These are phyloP conservation scores for Gomphus sp. DNA, from an alignment of 1,284 basidiomycete genomes.

Conservation along the genomic window DNA sequence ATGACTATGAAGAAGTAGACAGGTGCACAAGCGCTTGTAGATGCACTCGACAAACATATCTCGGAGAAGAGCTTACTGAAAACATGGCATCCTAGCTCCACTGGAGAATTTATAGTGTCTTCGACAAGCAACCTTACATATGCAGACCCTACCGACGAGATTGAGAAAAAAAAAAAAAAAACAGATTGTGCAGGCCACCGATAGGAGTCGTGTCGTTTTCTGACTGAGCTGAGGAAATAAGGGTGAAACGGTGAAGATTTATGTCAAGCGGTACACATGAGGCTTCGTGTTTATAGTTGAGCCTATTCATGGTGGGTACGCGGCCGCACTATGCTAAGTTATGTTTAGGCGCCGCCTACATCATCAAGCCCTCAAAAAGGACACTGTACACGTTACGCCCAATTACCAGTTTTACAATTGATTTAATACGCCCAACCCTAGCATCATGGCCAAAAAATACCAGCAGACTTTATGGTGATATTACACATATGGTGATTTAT, in stretches of 20 bases:
- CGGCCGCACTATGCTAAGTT: too few relatives aligned
- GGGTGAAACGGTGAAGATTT: conserved; percentile 91
- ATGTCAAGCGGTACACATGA: conserved; percentile 82
- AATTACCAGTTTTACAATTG: too few relatives aligned
- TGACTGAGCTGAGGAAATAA: conserved; percentile 90
- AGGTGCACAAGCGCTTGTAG: conserved; percentile 82
- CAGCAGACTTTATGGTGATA: too few relatives aligned
- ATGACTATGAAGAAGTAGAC: conserved; percentile 99
- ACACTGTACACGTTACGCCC: too few relatives aligned
- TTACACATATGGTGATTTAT: too few relatives aligned
- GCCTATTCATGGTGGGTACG: not conserved
- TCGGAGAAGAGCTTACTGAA: conserved; percentile 57
- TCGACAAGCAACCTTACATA: conserved; percentile 87
- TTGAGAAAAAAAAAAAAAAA: conserved; percentile 92
- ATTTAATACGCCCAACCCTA: too few relatives aligned
- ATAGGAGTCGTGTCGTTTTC: conserved; percentile 93
- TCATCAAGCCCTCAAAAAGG: too few relatives aligned
- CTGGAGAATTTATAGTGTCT: conserved; percentile 70
- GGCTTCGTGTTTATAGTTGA: not conserved
- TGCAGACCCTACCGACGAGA: conserved; percentile 94
- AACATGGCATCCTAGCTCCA: conserved; percentile 57
- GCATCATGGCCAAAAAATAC: too few relatives aligned
- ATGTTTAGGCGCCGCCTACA: too few relatives aligned
- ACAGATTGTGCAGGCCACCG: conserved; percentile 84
- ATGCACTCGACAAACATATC: conserved; percentile 68